phyloP scores from a whole-genome alignment of 2,329 filamentous ascomycete genomes.

The Samsoniella hepiali region DNA sequence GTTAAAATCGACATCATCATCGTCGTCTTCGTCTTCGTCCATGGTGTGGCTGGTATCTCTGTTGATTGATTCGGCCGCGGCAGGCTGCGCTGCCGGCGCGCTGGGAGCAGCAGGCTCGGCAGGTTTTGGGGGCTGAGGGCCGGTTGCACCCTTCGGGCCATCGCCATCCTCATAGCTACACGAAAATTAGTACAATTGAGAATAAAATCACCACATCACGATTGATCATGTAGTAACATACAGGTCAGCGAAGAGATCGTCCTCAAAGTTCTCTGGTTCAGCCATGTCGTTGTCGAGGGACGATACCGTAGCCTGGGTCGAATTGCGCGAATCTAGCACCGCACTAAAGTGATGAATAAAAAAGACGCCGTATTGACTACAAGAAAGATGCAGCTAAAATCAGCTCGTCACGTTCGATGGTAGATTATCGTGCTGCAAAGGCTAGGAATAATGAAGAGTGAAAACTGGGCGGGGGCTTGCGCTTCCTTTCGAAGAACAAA shows the following conservation, averaged over 20 bases:
- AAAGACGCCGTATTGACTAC: background rate
- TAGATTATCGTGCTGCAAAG: background rate
- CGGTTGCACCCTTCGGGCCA: conserved; percentile 40
- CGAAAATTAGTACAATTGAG: background rate
- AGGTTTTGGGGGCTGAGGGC: conserved; percentile 22
- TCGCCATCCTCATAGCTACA: conserved; percentile 64
- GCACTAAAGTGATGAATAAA: background rate
- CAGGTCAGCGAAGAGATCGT: conserved; percentile 95
- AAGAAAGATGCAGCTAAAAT: conserved; percentile 3
- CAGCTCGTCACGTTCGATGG: background rate
- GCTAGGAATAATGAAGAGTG: background rate
- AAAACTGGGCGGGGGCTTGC: conserved; percentile 1
- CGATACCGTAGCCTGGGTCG: background rate
- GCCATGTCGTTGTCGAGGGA: conserved; percentile 55
- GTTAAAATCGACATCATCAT: conserved; percentile 53
- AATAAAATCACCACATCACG: background rate
- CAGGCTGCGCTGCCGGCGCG: conserved; percentile 26
- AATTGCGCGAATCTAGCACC: background rate
- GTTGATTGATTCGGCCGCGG: conserved; percentile 30
- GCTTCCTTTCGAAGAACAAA: background rate
- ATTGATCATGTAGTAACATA: conserved; percentile 45
- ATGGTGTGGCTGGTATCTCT: conserved; percentile 42
- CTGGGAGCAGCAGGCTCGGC: conserved; percentile 10
- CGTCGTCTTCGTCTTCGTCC: conserved; percentile 44
- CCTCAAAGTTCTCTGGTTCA: conserved; percentile 78